Conservation (phyloP, 169 alveolate species). For the Neospora caninum region DNA sequence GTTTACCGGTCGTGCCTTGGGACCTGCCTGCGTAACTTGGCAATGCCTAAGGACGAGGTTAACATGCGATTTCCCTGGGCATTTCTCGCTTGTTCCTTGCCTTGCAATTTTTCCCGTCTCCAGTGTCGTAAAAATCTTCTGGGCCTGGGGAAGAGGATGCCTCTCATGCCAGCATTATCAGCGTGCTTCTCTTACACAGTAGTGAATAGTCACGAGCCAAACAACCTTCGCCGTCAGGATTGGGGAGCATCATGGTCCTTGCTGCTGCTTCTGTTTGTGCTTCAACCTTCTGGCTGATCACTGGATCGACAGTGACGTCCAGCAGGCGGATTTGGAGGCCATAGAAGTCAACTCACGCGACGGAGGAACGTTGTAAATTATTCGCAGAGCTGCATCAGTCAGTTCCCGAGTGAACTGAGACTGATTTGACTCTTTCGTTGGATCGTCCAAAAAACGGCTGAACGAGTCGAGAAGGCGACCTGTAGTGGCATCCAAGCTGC, state of each 20-base stretch:
- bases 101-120: conserved; percentile 37
- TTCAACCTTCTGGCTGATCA: conserved; percentile 13
- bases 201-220: conserved; percentile 13
- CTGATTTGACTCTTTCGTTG: neutral
- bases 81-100: neutral
- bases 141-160: conserved; percentile 11
- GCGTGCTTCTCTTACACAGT: neutral
- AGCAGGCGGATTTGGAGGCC: neutral
- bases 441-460: neutral
- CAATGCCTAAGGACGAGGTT: neutral
- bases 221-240: conserved; percentile 37
- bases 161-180: neutral
- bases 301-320: neutral
- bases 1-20: neutral
- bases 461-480: conserved; percentile 10
- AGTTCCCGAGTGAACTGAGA: conserved; percentile 25
- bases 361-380: conserved; percentile 25
- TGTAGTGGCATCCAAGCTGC: conserved; percentile 2
- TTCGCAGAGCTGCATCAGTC: conserved; percentile 5
- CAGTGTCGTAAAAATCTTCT: conserved; percentile 10
- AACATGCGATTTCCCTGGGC: neutral
- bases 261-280: neutral
- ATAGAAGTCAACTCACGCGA: neutral
- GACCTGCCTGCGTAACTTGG: neutral
- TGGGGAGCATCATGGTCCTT: neutral